These are phyloP conservation scores for Paraconiothyrium brasiliense DNA, from an alignment of 2,329 filamentous ascomycete species.

Conservation along the genomic window DNA sequence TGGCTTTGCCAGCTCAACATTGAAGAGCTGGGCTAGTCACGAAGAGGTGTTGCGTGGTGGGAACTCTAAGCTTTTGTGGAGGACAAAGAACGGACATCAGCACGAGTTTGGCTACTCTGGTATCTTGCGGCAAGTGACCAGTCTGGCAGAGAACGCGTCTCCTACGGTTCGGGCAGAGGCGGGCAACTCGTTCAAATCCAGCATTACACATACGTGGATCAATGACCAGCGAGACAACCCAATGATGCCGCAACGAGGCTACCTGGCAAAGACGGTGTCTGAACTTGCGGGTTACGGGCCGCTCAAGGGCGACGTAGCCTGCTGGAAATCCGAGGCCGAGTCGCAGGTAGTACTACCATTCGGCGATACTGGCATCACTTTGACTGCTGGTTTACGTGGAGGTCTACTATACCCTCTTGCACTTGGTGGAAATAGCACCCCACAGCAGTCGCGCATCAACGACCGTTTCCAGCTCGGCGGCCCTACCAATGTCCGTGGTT, in stretches of 20 bases:
- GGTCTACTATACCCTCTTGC: slow-evolving; percentile 86
- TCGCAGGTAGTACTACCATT: slow-evolving; percentile 79
- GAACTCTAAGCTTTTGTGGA: slow-evolving; percentile 79
- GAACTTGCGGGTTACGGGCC: slow-evolving; percentile 90
- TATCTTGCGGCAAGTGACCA: slow-evolving; percentile 88
- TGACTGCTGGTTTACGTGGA: slow-evolving; percentile 82
- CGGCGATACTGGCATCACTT: slow-evolving; percentile 77
- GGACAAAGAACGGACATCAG: slow-evolving; percentile 68
- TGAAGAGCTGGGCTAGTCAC: slow-evolving; percentile 93
- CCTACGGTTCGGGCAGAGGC: slow-evolving; percentile 84
- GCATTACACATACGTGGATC: slow-evolving; percentile 81
- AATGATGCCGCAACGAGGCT: slow-evolving; percentile 83
- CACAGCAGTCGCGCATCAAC: slow-evolving; percentile 80
- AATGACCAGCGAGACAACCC: slow-evolving; percentile 85
- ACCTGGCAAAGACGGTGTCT: slow-evolving; percentile 77
- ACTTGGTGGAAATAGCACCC: slow-evolving; percentile 63
- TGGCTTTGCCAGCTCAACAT: slow-evolving; percentile 80
- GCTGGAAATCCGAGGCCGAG: slow-evolving; percentile 91
- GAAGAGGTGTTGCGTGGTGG: slow-evolving; percentile 87
- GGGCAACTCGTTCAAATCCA: slow-evolving; percentile 90
- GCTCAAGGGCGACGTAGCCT: slow-evolving; percentile 88
- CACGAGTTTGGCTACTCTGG: slow-evolving; percentile 84
- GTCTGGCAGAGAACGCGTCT: slow-evolving; percentile 77
- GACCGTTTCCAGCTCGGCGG: slow-evolving; percentile 96
- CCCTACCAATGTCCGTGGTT: slow-evolving; percentile 92